phyloP scores from a whole-genome alignment of 2,329 filamentous ascomycete species.

The Aspergillus luchuensis region DNA sequence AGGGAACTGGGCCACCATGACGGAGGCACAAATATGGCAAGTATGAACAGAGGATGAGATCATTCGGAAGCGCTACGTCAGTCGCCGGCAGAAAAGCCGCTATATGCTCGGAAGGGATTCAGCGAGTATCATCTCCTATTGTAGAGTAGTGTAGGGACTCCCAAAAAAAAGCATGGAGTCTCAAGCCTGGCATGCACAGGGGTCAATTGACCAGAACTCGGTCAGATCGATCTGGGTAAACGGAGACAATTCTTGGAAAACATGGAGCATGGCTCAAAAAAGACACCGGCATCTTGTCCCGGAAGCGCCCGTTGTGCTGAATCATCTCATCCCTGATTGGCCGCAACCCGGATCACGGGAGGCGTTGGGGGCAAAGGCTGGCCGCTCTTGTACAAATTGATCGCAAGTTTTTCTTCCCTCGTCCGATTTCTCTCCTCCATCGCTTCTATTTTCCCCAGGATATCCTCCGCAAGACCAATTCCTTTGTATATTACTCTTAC shows the following conservation, averaged over 20 bases:
- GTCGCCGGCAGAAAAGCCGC: neutral
- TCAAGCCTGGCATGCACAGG: neutral
- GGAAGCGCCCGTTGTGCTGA: slow-evolving; percentile 40
- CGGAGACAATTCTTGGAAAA: neutral
- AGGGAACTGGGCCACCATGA: neutral
- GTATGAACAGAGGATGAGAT: slow-evolving; percentile 11
- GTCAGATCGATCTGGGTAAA: neutral
- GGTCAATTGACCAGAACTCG: neutral
- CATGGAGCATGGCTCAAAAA: slow-evolving; percentile 9
- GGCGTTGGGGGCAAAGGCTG: slow-evolving; percentile 30
- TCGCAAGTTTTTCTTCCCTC: slow-evolving; percentile 36
- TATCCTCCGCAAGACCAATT: slow-evolving; percentile 30
- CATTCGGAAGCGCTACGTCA: slow-evolving; percentile 7
- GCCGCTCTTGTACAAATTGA: slow-evolving; percentile 36
- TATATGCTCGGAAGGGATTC: neutral
- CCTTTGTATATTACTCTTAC: slow-evolving; percentile 26
- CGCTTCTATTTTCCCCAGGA: slow-evolving; percentile 21
- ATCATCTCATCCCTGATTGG: slow-evolving; percentile 42
- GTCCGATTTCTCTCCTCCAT: slow-evolving; percentile 17
- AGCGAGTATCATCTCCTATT: neutral
- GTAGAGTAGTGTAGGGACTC: neutral
- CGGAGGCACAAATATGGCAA: neutral
- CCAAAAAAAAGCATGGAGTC: neutral
- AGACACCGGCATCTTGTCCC: slow-evolving; percentile 25
- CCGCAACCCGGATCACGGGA: slow-evolving; percentile 35